Evolutionary conservation across 192 early-diverging fungal genomes (phyloP).

Genomic region (Neocallimastix lanati): DNA sequence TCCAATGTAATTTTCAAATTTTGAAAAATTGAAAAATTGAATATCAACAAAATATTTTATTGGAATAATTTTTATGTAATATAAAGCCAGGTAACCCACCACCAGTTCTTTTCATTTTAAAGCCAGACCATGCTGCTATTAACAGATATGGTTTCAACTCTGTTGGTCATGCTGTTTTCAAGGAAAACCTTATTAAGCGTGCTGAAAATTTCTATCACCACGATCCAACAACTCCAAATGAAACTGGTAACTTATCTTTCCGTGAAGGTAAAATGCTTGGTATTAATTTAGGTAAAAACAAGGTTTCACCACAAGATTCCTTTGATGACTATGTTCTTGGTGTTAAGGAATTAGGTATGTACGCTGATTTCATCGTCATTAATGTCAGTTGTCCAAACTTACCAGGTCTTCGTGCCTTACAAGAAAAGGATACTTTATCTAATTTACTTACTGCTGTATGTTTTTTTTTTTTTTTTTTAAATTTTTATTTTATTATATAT

Average conservation of each 20-base stretch:
- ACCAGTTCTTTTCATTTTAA: constrained; percentile 69
- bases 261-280: constrained; percentile 42
- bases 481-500: no score
- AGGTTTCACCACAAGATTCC: constrained; percentile 42
- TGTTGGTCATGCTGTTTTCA: constrained; percentile 46
- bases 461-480: constrained; percentile 3
- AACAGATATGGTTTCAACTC: constrained; percentile 86
- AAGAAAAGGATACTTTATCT: constrained; percentile 51
- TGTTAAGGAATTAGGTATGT: constrained; percentile 45
- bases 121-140: constrained; percentile 52
- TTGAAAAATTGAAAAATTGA: no score
- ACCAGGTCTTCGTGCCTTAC: constrained; percentile 54
- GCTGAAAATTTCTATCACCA: constrained; percentile 24
- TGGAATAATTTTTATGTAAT: no score
- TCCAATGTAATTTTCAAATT: no score
- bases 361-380: constrained; percentile 75
- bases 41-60: no score
- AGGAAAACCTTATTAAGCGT: constrained; percentile 45
- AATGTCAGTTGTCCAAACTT: constrained; percentile 83
- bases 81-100: constrained; percentile 71
- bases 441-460: constrained; percentile 44
- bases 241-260: constrained; percentile 32
- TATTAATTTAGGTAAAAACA: constrained; percentile 81
- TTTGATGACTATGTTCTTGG: constrained; percentile 69
- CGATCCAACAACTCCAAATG: constrained; percentile 1